Conservation (phyloP, 2,329 filamentous ascomycete species). For the Aspergillus ibericus region DNA sequence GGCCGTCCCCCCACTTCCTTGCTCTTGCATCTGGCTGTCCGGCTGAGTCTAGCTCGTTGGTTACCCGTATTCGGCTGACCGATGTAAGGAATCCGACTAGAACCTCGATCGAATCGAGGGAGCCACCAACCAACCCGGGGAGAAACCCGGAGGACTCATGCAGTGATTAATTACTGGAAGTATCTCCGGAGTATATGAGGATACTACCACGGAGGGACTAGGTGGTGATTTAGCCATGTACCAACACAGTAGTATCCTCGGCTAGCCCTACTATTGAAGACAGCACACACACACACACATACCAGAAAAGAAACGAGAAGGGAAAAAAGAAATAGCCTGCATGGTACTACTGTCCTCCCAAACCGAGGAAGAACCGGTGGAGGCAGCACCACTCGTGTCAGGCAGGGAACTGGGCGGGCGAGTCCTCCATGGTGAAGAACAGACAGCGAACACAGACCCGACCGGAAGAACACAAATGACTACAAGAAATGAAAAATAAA, state of each 20-base stretch:
- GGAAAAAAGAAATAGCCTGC: background rate
- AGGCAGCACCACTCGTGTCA: background rate
- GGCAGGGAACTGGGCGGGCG: no score
- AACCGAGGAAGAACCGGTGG: background rate
- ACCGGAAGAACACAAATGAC: background rate
- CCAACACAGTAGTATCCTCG: no score
- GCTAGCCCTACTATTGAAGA: no score
- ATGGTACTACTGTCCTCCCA: background rate
- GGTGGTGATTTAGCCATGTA: no score
- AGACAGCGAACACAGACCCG: background rate
- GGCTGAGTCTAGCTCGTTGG: background rate
- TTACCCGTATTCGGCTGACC: constrained; percentile 4
- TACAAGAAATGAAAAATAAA: background rate
- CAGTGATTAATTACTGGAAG: no score
- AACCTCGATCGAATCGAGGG: constrained; percentile 10
- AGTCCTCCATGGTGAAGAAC: no score
- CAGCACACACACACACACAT: no score
- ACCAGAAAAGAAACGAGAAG: background rate
- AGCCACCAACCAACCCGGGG: constrained; percentile 1
- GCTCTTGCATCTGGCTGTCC: background rate
- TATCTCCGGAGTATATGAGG: no score
- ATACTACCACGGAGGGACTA: no score
- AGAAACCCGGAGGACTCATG: no score
- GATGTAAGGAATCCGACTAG: constrained; percentile 14
- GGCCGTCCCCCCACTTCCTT: constrained; percentile 3